These are phyloP conservation scores for Rhododendron griersonianum DNA, from an alignment of 148 eudicot species.

Conservation along the genomic window DNA sequence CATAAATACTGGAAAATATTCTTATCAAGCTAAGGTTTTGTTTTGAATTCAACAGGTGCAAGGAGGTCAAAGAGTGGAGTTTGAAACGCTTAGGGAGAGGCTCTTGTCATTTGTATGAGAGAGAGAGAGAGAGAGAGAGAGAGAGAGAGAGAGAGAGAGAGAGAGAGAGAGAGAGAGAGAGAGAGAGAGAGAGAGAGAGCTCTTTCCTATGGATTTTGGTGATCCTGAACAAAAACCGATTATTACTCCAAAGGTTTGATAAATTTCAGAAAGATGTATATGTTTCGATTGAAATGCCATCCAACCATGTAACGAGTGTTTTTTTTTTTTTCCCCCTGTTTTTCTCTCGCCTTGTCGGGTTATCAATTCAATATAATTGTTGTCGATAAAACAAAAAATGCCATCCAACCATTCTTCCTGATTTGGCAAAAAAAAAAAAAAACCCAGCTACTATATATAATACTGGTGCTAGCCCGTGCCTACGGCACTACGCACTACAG, in stretches of 20 bases:
- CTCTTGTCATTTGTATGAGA: slow-evolving; percentile 14
- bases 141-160: no score
- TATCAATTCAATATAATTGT: no score
- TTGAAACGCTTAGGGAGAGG: slow-evolving; percentile 35
- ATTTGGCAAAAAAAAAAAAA: not conserved
- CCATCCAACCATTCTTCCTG: not conserved
- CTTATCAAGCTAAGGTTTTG: not conserved
- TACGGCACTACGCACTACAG: no score
- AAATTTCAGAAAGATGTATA: no score
- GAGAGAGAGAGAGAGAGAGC: no score
- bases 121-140: no score
- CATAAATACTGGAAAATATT: not conserved
- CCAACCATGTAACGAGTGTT: no score
- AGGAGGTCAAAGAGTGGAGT: slow-evolving; percentile 24
- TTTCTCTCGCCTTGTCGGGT: no score
- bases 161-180: no score
- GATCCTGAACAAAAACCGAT: not conserved
- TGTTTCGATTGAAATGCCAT: no score
- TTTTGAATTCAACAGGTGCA: slow-evolving; percentile 34
- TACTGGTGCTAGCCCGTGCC: no score
- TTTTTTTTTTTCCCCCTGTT: no score
- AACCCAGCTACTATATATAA: not conserved
- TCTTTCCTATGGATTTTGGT: not conserved
- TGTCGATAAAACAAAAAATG: not conserved
- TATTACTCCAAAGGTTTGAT: not conserved